Base-by-base conservation (phyloP, 495 filamentous ascomycete species). In the Daldinia vernicosa region DNA sequence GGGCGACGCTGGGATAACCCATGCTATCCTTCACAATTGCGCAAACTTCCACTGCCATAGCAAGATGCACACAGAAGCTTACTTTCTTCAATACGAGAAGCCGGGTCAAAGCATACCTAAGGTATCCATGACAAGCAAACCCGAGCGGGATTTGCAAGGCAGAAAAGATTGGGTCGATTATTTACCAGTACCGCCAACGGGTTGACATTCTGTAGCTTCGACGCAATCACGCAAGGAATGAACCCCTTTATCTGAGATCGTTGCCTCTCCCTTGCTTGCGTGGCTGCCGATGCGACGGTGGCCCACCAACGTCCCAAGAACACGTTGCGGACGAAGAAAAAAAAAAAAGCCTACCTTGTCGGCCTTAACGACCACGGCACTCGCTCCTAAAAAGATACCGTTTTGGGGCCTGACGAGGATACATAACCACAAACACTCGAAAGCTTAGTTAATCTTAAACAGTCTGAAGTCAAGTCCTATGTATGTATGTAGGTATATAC, bases 201-300 rank as follows among this genome's bases (percentile, higher is more conserved):
- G 14, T 27, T 17, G 9, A 30, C 26, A 27, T 53, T 53, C 6
- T 15, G 37, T 24, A 14, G 37, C 52, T 33, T 63, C 59, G 52
- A 64, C 26, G 45, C 54, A 51, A 67, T 67, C 69, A 72, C 59
- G 69, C 69, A 72, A 72, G 64, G 61, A 67, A 63, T 40, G 59
- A 71, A 52, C 54, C 63, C 64, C 59, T 57, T 61, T 63, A 67
- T 67, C 69, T 66, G 52, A 72, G 69, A 72, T 72, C 69, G 63
- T 59, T 30, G 14, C 33, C 32, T 53, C 55, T 60, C 69, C 64
- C 69, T 72, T 72, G 63, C 69, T 60, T 72, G 54, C 35, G 53
- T 55, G 47, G 69, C 69, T 72, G 22, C 60, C 51, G 64, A 67
- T 72, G 64, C 40, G 69, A 72, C 69, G 45, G 39, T 60, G 69